Evolutionary conservation across 73 alveolate species (phyloP).

Genomic region (Diophrys sp.): DNA sequence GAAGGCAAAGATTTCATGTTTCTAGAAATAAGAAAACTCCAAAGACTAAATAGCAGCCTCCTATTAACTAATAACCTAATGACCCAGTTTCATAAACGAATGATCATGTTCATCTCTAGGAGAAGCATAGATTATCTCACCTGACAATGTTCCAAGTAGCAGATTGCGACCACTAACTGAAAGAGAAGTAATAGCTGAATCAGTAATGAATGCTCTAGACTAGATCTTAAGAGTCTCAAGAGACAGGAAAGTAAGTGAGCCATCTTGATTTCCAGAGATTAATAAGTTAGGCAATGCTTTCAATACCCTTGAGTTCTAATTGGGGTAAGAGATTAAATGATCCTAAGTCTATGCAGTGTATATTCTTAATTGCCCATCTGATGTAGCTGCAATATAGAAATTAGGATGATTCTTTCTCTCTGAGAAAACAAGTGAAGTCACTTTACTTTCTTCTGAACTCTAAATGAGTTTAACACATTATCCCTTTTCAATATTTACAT

Average conservation of each 20-base stretch:
- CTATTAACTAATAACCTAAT: no score
- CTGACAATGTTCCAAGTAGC: conserved; percentile 20
- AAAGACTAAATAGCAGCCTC: no score
- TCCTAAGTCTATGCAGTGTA: conserved; percentile 71
- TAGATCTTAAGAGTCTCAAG: background rate
- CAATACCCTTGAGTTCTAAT: conserved; percentile 10
- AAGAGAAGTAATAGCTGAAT: background rate
- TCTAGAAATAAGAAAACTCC: no score
- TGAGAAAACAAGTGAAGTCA: conserved; percentile 32
- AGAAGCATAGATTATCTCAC: conserved; percentile 33
- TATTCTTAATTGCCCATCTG: conserved; percentile 53
- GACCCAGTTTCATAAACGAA: no score
- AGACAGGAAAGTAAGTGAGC: conserved; percentile 1
- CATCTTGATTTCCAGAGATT: background rate
- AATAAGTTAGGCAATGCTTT: background rate
- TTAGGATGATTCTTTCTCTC: conserved; percentile 53
- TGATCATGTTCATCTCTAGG: conserved; percentile 5
- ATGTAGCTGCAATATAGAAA: conserved; percentile 48
- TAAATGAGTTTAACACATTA: conserved; percentile 57
- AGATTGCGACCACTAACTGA: conserved; percentile 16
- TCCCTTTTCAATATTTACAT: conserved; percentile 58
- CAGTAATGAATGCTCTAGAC: background rate
- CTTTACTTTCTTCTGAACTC: conserved; percentile 46
- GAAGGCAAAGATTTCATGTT: no score
- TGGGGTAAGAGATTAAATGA: conserved; percentile 34